phyloP scores from a whole-genome alignment of 441 rosid species.

The Pelargonium myrrhifolium region DNA sequence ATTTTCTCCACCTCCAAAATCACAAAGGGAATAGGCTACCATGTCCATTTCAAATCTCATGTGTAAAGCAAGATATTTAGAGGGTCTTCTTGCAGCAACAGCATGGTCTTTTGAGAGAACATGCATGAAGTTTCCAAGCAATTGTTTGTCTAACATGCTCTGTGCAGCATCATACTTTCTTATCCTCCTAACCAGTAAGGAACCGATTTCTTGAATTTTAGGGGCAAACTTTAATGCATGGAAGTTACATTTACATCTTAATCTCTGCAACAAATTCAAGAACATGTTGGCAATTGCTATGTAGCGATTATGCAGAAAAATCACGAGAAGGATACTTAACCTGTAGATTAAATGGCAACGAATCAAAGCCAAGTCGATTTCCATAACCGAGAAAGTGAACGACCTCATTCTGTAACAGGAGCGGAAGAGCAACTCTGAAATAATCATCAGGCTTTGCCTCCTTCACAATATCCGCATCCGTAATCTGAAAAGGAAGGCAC shows the following conservation, averaged over 20 bases:
- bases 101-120: slow-evolving; percentile 22
- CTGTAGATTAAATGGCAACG: slow-evolving; percentile 73
- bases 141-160: slow-evolving; percentile 50
- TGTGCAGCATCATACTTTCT: slow-evolving; percentile 37
- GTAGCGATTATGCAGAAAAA: neutral
- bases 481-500: slow-evolving; percentile 30
- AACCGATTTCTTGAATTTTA: slow-evolving; percentile 62
- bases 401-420: slow-evolving; percentile 47
- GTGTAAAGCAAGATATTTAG: slow-evolving; percentile 74
- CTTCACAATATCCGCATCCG: slow-evolving; percentile 71
- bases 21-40: slow-evolving; percentile 88
- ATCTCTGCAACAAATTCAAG: slow-evolving; percentile 37
- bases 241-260: slow-evolving; percentile 93
- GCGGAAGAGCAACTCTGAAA: slow-evolving; percentile 50
- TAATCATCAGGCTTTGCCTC: slow-evolving; percentile 76
- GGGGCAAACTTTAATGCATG: slow-evolving; percentile 73
- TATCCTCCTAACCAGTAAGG: slow-evolving; percentile 61
- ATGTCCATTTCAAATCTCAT: slow-evolving; percentile 90
- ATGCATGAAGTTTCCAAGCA: slow-evolving; percentile 49
- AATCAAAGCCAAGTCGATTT: slow-evolving; percentile 89
- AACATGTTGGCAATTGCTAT: slow-evolving; percentile 4
- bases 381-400: slow-evolving; percentile 89
- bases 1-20: slow-evolving; percentile 73
- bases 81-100: slow-evolving; percentile 23
- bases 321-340: slow-evolving; percentile 23